Evolutionary conservation across 305 asterid genomes (phyloP), one percentile per base, ranked within the genome.

Genomic region (Fraxinus paxiana): DNA sequence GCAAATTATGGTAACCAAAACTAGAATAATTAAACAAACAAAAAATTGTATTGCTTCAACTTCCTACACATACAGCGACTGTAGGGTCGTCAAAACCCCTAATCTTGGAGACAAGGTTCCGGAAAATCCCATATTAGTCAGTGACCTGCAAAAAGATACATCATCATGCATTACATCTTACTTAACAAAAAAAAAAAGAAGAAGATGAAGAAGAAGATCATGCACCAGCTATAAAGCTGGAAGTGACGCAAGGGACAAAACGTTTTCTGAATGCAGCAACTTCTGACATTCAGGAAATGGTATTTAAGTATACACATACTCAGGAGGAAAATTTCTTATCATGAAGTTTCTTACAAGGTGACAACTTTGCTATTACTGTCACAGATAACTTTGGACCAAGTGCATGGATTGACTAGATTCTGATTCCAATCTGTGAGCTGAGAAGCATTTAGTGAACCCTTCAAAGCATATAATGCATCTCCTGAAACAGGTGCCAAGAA

Each of bases 361-460:
- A 87, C 79, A 77, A 94, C 98, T 76, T 88, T 84, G 88, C 51
- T 51, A 81, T 43, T 88, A 51, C 43, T 28, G 37, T 94, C 97
- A 77, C 98, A 96, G 63, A 79, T 86, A 67, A 96, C 88, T 85
- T 90, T 92, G 75, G 97, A 86, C 99, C 97, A 96, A 71, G 99
- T 96, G 90, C 99, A 96, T 0, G 98, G 99, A 82, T 88, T 91
- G 80, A 94, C 99, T 86, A 83, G 97, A 86, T 90, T 86, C 75
- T 59, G 88, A 75, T 92, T 91, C 99, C 99, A 96, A 83, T 94
- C 92, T 9, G 56, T 30, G 38, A 96, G 98, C 89, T 92, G 95
- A 3, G 96, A 85, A 82, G 92, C 97, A 61, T 92, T 92, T 20
- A 96, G 94, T 35, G 97, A 90, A 18, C 0, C 77, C 89, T 69